Evolutionary conservation across 2,329 filamentous ascomycete species (phyloP).

Genomic region (Epichloe uncinata): DNA sequence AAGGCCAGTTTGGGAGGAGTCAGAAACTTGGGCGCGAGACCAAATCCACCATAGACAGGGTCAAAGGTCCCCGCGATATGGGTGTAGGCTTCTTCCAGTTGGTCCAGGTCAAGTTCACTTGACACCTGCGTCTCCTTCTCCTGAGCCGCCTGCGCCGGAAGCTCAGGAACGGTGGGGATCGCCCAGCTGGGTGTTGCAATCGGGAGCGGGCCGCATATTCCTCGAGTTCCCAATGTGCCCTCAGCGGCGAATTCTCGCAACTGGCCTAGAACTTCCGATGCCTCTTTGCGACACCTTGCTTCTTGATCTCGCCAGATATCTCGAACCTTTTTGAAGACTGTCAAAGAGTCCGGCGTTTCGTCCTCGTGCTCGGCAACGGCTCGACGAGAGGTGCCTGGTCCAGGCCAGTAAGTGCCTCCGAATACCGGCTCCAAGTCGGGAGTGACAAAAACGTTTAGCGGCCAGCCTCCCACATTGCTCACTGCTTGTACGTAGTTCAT

Average conservation of each 20-base stretch:
- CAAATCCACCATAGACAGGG: conserved; percentile 65
- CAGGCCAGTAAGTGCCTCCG: conserved; percentile 92
- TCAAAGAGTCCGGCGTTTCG: conserved; percentile 64
- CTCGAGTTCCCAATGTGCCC: conserved; percentile 50
- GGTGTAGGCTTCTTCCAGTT: conserved; percentile 78
- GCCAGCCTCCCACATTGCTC: conserved; percentile 83
- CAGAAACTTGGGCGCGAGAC: conserved; percentile 72
- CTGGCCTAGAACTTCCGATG: conserved; percentile 67
- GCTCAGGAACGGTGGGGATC: conserved; percentile 16
- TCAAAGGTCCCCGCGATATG: conserved; percentile 77
- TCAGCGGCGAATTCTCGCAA: conserved; percentile 81
- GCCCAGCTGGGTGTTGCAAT: conserved; percentile 18
- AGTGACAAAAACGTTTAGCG: conserved; percentile 87
- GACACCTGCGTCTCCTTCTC: conserved; percentile 23
- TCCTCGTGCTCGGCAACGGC: conserved; percentile 28
- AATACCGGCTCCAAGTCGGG: conserved; percentile 89
- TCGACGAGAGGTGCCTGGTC: conserved; percentile 46
- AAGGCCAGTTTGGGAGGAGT: conserved; percentile 79
- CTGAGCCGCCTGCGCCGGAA: conserved; percentile 8
- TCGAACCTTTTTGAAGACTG: conserved; percentile 67
- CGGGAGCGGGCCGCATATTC: conserved; percentile 17
- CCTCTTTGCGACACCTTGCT: conserved; percentile 67
- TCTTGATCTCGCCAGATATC: conserved; percentile 73
- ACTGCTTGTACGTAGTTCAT: conserved; percentile 98
- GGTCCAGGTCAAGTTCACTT: conserved; percentile 73